Percentiles rank a stretch among this genome's conserved stretches.
Conservation (phyloP, 306 rosid genomes). For the Castanospermum australe region DNA sequence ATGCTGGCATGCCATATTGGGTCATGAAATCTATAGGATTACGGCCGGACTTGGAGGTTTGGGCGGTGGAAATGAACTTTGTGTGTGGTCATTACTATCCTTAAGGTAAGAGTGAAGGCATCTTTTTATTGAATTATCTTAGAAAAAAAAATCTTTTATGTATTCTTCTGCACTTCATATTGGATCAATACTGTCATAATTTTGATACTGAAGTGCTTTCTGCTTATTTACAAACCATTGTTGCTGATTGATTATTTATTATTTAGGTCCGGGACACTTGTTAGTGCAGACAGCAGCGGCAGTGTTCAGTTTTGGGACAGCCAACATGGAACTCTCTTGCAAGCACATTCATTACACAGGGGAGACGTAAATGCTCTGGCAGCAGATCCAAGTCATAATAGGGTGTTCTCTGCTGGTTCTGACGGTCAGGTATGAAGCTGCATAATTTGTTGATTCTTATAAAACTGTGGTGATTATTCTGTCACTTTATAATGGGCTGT, state of each 20-base stretch:
- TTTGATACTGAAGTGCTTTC: neutral
- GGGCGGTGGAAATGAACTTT: conserved; percentile 70
- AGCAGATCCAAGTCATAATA: conserved; percentile 76
- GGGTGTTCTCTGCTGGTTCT: conserved; percentile 94
- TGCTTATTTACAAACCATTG: conserved; percentile 11
- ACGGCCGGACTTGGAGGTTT: conserved; percentile 88
- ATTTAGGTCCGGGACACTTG: conserved; percentile 88
- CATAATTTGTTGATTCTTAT: neutral
- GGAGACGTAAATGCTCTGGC: conserved; percentile 88
- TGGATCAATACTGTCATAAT: conserved; percentile 10
- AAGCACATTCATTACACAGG: conserved; percentile 76
- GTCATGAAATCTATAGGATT: conserved; percentile 77
- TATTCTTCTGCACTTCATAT: neutral
- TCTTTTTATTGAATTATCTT: conserved; percentile 2
- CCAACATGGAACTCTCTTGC: conserved; percentile 78
- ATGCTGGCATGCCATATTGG: conserved; percentile 71
- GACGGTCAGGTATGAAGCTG: conserved; percentile 85
- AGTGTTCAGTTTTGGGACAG: conserved; percentile 97
- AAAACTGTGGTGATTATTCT: neutral
- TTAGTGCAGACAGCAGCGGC: conserved; percentile 96
- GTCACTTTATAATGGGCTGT: neutral
- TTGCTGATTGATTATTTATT: conserved; percentile 27
- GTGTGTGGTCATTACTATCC: conserved; percentile 83
- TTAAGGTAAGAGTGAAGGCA: conserved; percentile 55
- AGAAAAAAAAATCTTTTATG: neutral